Percentiles rank a stretch among this genome's conserved stretches.
These are phyloP conservation scores for Marasmius oreades DNA, from an alignment of 1,284 basidiomycete genomes.

Conservation along the genomic window DNA sequence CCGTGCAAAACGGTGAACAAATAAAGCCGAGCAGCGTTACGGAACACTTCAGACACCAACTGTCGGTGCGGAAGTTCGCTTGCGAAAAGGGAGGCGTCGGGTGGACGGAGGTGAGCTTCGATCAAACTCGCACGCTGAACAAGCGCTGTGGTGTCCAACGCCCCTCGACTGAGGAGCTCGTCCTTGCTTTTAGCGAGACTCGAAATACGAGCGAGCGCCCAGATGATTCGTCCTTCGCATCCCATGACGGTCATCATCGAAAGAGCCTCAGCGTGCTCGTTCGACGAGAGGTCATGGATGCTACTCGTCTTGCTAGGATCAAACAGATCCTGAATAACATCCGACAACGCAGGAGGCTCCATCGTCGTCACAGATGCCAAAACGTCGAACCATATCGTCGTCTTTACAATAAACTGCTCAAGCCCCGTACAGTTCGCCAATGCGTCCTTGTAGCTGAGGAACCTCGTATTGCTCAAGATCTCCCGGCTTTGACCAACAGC, in stretches of 20 bases:
- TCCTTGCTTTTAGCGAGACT: conserved; percentile 67
- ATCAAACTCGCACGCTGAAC: conserved; percentile 51
- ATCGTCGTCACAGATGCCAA: conserved; percentile 69
- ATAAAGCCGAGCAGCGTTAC: conserved; percentile 68
- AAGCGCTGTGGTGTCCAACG: conserved; percentile 55
- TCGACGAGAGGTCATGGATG: conserved; percentile 32
- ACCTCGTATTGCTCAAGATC: conserved; percentile 35
- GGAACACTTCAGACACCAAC: conserved; percentile 68
- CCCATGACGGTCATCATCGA: conserved; percentile 81
- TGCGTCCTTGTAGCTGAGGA: conserved; percentile 37
- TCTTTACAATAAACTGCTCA: conserved; percentile 70
- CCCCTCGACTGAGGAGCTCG: conserved; percentile 30
- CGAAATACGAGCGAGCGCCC: conserved; percentile 72
- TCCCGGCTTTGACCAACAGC: conserved; percentile 50
- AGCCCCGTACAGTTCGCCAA: conserved; percentile 43
- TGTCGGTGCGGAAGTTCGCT: conserved; percentile 30
- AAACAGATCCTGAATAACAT: conserved; percentile 56
- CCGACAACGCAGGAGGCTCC: conserved; percentile 52
- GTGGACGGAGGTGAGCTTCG: conserved; percentile 30
- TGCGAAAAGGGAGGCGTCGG: not conserved
- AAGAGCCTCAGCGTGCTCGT: conserved; percentile 29
- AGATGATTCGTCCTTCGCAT: conserved; percentile 75
- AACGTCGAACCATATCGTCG: conserved; percentile 84
- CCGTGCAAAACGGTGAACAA: conserved; percentile 70
- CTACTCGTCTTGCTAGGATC: conserved; percentile 32